Conservation (phyloP, 2,329 filamentous ascomycete species). For the Pestalotiopsis sp. region DNA sequence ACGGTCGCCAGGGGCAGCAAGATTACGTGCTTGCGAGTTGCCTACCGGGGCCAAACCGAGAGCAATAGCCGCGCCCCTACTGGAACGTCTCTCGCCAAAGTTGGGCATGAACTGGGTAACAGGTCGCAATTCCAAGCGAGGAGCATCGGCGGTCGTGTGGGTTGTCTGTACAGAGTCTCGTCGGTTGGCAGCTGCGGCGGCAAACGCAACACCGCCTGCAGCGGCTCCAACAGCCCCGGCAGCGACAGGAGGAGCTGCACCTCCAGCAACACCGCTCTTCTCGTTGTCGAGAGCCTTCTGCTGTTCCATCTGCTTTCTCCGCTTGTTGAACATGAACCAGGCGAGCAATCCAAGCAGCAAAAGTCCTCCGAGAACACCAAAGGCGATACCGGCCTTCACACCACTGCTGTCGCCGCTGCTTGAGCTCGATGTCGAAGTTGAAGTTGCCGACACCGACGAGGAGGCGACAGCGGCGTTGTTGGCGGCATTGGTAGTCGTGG, state of each 20-base stretch:
- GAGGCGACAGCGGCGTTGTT: conserved; percentile 21
- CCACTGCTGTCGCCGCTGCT: conserved; percentile 40
- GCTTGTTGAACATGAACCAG: conserved; percentile 71
- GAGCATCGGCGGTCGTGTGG: conserved; percentile 60
- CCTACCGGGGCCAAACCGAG: conserved; percentile 32
- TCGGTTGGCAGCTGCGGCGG: conserved; percentile 13
- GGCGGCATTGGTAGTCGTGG: conserved; percentile 23
- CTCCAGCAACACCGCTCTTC: conserved; percentile 54
- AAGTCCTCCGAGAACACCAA: conserved; percentile 76
- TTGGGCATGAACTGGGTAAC: conserved; percentile 82
- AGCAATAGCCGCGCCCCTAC: conserved; percentile 48
- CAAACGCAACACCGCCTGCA: background rate
- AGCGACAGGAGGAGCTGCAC: conserved; percentile 21
- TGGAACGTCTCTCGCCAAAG: conserved; percentile 56
- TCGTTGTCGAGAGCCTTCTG: conserved; percentile 62
- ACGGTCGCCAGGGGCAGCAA: conserved; percentile 46
- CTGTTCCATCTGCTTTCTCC: conserved; percentile 67
- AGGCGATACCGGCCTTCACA: conserved; percentile 79
- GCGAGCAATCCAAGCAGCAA: conserved; percentile 68
- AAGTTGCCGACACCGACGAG: conserved; percentile 21
- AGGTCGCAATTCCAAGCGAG: conserved; percentile 83
- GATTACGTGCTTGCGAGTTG: conserved; percentile 27
- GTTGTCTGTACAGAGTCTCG: conserved; percentile 35
- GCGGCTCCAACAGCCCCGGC: conserved; percentile 19
- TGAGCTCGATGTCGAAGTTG: conserved; percentile 24